Base-by-base conservation (phyloP, 768 basidiomycete genomes). In the Sistotremastrum suecicum region DNA sequence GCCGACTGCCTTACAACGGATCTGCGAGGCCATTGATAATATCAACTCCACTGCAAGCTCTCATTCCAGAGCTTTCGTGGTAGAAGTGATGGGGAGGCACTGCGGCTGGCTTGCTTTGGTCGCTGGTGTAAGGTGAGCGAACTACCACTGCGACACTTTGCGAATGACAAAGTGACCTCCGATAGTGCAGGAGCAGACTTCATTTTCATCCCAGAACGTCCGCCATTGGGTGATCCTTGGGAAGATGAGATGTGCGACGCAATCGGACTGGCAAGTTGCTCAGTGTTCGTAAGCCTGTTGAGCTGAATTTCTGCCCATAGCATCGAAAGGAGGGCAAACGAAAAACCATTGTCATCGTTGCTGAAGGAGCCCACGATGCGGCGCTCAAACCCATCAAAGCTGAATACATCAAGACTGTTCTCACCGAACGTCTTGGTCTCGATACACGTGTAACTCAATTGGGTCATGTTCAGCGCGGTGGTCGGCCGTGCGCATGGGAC, bases 41-140 rank as follows among this genome's bases (percentile, higher is more conserved):
- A 98, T 99, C 63, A 94, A 91, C 55, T 92, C 91, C 4, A 98
- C 95, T 5, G 95, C 95, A 5, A 75, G 75, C 51, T 94, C 89
- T 46, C 95, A 99, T 62, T 97, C 91, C 31, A 76, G 95, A 47
- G 95, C 95, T 0, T 99, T 99, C 61, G 92, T 99, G 37, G 72
- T 99, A 37, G 95, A 98, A 63, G 95, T 98, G 44, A 99, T 98
- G 95, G 95, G 95, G n/a, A 70, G 94, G 46, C 88, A 98, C 60
- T 98, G 95, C 62, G 95, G 95, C n/a, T 99, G 95, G 95, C 70
- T 98, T 11, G 91, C 95, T 2, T 69, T 98, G 28, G 71, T 91
- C 56, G 95, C 91, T 7, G 91, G 85, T 50, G 83, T 97, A 42
- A 86, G 85, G 81, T 85, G 56, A 48, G 76, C 66, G 34, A 3